Evolutionary conservation across 2,329 filamentous ascomycete species (phyloP).

Genomic region (Trichoderma pleuroti): DNA sequence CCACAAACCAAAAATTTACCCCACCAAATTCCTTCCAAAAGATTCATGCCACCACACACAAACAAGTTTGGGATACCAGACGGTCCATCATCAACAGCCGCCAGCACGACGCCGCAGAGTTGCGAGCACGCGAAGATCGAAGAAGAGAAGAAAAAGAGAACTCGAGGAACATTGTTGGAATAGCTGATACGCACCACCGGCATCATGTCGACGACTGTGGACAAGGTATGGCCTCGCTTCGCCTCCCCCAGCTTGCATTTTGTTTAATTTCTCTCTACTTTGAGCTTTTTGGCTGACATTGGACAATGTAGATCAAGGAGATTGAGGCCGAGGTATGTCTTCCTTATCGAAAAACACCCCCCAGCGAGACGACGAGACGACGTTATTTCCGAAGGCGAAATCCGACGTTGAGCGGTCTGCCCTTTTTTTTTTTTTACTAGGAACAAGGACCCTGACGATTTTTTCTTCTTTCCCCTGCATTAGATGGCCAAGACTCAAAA

Average conservation of each 20-base stretch:
- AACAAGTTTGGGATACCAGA: slow-evolving; percentile 15
- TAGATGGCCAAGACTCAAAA: slow-evolving; percentile 96
- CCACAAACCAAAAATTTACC: slow-evolving; percentile 37
- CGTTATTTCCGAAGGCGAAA: neutral
- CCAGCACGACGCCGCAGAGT: neutral
- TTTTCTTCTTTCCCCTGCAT: neutral
- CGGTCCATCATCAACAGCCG: neutral
- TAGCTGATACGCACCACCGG: slow-evolving; percentile 22
- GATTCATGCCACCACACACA: slow-evolving; percentile 19
- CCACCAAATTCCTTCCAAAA: slow-evolving; percentile 33
- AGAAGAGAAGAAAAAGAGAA: neutral
- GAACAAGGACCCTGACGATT: slow-evolving; percentile 18
- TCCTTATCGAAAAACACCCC: neutral
- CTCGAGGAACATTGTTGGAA: neutral
- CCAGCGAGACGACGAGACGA: neutral
- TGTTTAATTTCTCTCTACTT: neutral
- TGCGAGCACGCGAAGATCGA: neutral
- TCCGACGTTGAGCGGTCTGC: neutral
- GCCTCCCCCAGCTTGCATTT: neutral
- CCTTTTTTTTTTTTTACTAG: neutral
- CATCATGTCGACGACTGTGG: slow-evolving; percentile 93
- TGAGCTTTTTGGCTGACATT: slow-evolving; percentile 10
- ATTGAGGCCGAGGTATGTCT: slow-evolving; percentile 84
- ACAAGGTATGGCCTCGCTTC: slow-evolving; percentile 62
- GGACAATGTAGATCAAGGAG: slow-evolving; percentile 75